Evolutionary conservation across 2,329 filamentous ascomycete species (phyloP), one percentile per base, ranked within the genome.

Genomic region (Penicillium hordei): DNA sequence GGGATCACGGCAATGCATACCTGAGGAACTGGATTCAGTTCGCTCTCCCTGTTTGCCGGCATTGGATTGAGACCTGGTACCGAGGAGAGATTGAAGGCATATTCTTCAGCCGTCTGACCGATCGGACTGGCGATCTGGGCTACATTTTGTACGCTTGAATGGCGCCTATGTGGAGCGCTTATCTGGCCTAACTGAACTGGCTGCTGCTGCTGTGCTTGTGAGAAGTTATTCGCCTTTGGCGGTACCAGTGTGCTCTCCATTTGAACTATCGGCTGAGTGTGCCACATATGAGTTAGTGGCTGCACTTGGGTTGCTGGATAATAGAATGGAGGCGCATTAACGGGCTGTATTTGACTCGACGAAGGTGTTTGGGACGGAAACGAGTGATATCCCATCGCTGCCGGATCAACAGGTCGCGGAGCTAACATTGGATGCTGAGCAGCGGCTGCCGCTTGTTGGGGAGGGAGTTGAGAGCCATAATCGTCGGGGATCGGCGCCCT

Each of bases 391-490:
- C 54, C 63, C 34, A 57, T 44, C 19, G 53, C 45, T 25, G 48
- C 39, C n/a, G 61, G 52, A 50, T 63, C 51, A 33, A 65, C 51
- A 17, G 71, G 65, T n/a, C 66, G 67, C 12, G 73, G 73, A 10
- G 73, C 73, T n/a, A 75, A 55, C 51, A 72, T 62, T 5, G 71
- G 73, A 57, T 70, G 70, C 52, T 71, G 70, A 29, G 70, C 65
- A n/a, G 68, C 68, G 17, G 68, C 62, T 8, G 70, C 63, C 31
- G 63, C 65, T 40, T 69, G 69, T 46, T 70, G 69, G 29, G 65
- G 60, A 3, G 65, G 60, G 13, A 66, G 57, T 31, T 53, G 49
- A 48, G 67, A 48, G 49, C 59, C 59, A 45, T 66, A 69, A 15
- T 66, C 62, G 45, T 57, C 65, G 38, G 64, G 60, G 17, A 65